Evolutionary conservation across 495 filamentous ascomycete species (phyloP).

Genomic region (Aspergillus funiculosus): DNA sequence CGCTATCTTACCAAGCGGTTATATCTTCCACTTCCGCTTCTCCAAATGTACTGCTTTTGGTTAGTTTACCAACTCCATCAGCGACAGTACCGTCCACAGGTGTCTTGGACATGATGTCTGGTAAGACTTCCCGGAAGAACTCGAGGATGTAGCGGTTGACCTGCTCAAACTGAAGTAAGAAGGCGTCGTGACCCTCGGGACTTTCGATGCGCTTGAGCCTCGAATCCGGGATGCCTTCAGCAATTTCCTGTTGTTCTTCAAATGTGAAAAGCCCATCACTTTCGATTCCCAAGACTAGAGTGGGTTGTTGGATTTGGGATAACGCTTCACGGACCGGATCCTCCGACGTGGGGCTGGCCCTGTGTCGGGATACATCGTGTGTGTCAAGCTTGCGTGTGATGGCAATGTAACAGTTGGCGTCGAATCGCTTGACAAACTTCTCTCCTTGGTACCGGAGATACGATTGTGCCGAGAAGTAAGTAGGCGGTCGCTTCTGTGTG

Average conservation of each 20-base stretch:
- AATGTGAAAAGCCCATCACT: conserved; percentile 95
- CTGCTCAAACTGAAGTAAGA: conserved; percentile 93
- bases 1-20: conserved; percentile 72
- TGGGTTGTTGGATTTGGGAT: conserved; percentile 77
- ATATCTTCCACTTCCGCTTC: conserved; percentile 97
- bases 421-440: conserved; percentile 95
- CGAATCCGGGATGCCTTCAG: conserved; percentile 71
- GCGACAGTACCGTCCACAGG: conserved; percentile 36
- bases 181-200: conserved; percentile 93
- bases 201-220: conserved; percentile 80
- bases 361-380: conserved; percentile 80
- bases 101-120: conserved; percentile 73
- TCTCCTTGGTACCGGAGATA: conserved; percentile 97
- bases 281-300: conserved; percentile 86
- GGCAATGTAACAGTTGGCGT: conserved; percentile 97
- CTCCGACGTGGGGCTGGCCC: conserved; percentile 39
- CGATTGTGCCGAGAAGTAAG: conserved; percentile 94
- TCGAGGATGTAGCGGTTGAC: conserved; percentile 82
- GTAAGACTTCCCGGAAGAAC: conserved; percentile 76
- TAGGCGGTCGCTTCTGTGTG: conserved; percentile 53
- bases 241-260: conserved; percentile 88
- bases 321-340: conserved; percentile 65
- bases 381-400: conserved; percentile 99
- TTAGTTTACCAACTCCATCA: conserved; percentile 44
- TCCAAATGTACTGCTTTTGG: conserved; percentile 83